A percentile compares a stretch with the other conserved stretches of the same genome.
Evolutionary conservation across 768 basidiomycete genomes (phyloP).

Genomic region (Rhodosporidiobolus sp.): DNA sequence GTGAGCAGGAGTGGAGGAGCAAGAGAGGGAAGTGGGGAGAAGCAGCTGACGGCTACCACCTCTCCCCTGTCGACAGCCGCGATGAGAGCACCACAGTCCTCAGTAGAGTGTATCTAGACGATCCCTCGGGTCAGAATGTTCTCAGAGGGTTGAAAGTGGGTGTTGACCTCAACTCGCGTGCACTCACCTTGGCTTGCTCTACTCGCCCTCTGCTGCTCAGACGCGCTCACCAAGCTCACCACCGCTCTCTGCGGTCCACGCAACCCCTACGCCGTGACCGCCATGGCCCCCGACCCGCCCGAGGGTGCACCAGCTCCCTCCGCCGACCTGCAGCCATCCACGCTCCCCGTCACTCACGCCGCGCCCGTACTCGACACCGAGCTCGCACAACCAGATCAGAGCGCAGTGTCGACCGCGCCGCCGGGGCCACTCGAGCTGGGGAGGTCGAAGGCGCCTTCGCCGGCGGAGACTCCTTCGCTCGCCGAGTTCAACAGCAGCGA

Average conservation of each 20-base stretch:
- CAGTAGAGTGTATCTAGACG: no score
- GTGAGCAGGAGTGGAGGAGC: background rate
- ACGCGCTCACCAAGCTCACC: background rate
- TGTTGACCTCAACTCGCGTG: no score
- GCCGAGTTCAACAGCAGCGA: no score
- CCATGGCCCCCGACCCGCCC: background rate
- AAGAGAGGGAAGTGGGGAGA: background rate
- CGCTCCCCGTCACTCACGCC: background rate
- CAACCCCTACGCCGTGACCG: background rate
- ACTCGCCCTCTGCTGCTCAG: background rate
- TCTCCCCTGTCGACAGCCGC: no score
- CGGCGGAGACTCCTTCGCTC: background rate
- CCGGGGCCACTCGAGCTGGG: background rate
- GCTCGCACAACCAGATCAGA: background rate
- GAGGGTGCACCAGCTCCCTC: background rate
- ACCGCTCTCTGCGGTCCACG: background rate
- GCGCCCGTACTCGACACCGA: no score
- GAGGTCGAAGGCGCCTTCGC: background rate
- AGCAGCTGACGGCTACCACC: background rate
- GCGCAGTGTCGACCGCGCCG: background rate
- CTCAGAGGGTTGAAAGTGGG: no score
- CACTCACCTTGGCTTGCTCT: no score
- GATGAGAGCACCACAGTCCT: no score
- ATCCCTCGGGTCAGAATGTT: no score
- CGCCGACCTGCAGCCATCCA: background rate